Conservation (phyloP, 2,329 filamentous ascomycete genomes). For the Apiospora malaysiana region DNA sequence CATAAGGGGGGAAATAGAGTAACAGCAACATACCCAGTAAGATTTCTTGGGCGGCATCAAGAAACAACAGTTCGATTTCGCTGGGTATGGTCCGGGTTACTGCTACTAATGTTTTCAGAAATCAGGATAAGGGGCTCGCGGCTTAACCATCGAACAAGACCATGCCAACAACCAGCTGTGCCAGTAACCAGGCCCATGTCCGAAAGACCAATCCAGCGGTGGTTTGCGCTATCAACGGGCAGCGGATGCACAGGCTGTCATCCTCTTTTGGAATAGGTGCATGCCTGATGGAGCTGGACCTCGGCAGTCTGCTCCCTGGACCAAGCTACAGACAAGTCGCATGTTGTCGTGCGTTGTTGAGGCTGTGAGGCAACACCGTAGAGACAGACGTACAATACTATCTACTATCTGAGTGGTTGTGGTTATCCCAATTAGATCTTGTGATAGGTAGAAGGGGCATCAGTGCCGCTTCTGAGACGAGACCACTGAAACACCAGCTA, state of each 20-base stretch:
- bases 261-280: neutral
- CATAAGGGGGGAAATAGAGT: neutral
- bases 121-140: neutral
- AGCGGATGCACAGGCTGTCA: neutral
- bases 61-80: neutral
- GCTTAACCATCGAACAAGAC: neutral
- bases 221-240: neutral
- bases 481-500: slow-evolving; percentile 4
- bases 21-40: neutral
- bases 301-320: neutral
- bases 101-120: neutral
- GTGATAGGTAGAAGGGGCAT: neutral
- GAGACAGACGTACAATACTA: neutral
- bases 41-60: neutral
- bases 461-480: neutral
- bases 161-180: too few relatives aligned
- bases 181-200: too few relatives aligned
- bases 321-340: neutral
- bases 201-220: too few relatives aligned
- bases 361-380: neutral
- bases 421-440: neutral
- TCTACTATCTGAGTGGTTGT: neutral
- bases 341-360: neutral
- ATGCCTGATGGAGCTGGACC: neutral
- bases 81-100: too few relatives aligned